Evolutionary conservation across 331 rosid species (phyloP).

Genomic region (Dryas integrifolia): DNA sequence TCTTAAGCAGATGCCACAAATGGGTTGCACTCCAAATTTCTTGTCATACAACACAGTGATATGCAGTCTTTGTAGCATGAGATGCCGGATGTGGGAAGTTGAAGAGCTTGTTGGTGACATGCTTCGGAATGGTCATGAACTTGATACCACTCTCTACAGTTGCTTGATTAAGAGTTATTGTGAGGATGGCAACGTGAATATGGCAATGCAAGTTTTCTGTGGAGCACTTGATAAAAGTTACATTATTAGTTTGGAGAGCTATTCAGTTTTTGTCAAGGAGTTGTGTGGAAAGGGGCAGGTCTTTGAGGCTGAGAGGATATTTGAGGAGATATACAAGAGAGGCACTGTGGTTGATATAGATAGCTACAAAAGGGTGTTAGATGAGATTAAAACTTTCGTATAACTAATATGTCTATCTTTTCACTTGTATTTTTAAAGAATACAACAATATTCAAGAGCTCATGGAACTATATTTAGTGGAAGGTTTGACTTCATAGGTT

Average conservation of each 20-base stretch:
- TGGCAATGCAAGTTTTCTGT: slow-evolving; percentile 35
- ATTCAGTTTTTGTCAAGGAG: slow-evolving; percentile 30
- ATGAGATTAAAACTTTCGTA: not conserved
- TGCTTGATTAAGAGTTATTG: slow-evolving; percentile 42
- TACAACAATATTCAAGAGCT: too few relatives aligned
- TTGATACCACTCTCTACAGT: slow-evolving; percentile 34
- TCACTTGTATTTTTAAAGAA: too few relatives aligned
- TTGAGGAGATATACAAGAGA: slow-evolving; percentile 37
- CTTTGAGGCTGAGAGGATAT: slow-evolving; percentile 32
- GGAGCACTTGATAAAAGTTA: slow-evolving; percentile 30
- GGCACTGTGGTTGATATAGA: slow-evolving; percentile 20
- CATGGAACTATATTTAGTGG: too few relatives aligned
- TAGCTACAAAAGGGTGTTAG: slow-evolving; percentile 30
- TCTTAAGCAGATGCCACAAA: slow-evolving; percentile 44
- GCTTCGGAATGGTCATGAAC: slow-evolving; percentile 41
- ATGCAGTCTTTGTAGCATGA: slow-evolving; percentile 36
- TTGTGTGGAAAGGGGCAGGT: slow-evolving; percentile 28
- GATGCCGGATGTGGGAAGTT: slow-evolving; percentile 38
- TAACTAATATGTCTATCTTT: too few relatives aligned
- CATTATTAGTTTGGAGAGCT: slow-evolving; percentile 38
- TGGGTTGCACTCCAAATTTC: slow-evolving; percentile 54
- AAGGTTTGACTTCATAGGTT: too few relatives aligned
- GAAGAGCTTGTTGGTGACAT: slow-evolving; percentile 47
- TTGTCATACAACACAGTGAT: slow-evolving; percentile 40
- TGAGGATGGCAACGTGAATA: slow-evolving; percentile 34